Evolutionary conservation across 2,329 filamentous ascomycete species (phyloP), one percentile per base, ranked within the genome.

Genomic region (Neofusicoccum ribis): DNA sequence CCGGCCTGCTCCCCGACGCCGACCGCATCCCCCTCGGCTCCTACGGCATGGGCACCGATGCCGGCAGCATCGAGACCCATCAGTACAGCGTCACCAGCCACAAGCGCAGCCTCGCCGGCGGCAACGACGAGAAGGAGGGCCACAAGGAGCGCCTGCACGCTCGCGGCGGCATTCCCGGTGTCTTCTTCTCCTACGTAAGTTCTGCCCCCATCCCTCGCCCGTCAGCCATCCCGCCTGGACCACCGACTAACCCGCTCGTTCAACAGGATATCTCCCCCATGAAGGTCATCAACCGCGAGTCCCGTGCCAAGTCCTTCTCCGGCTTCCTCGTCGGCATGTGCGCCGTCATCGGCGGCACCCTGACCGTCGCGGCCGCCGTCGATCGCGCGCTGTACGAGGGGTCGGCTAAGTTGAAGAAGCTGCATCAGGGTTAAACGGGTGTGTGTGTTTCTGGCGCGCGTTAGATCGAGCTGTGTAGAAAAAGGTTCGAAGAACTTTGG

Each of bases 51-150:
- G 88, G 62, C 81, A 15, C n/a, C 56, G 95, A 58, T 91, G 93
- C 72, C 80, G 93, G 93, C 69, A 96, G 92, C 77, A 87, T 99
- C 70, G 95, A 99, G 82, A 97, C 95, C 7, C 94, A 99, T 77
- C 95, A 99, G 81, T 99, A 98, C 83, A 96, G 92, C 0, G 96
- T 97, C 15, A 99, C 96, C 1, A 96, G 92, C 78, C 95, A 99
- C 81, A 95, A 95, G 84, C 87, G 95, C 70, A 96, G 91, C 72
- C 81, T 99, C 66, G 80, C 83, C 23, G 95, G 95, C 61, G 95
- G 95, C 5, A 88, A 90, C 69, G 96, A 96, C 74, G 85, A 89
- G 9, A 87, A 90, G 9, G 93, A 96, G 73, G 94, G 93, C 15
- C 95, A 99, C 77, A 90, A 93, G 75, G 94, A 98, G 83, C 89